Evolutionary conservation across 2,329 filamentous ascomycete species (phyloP), one percentile per base, ranked within the genome.

Genomic region (Thermothelomyces thermophilus): DNA sequence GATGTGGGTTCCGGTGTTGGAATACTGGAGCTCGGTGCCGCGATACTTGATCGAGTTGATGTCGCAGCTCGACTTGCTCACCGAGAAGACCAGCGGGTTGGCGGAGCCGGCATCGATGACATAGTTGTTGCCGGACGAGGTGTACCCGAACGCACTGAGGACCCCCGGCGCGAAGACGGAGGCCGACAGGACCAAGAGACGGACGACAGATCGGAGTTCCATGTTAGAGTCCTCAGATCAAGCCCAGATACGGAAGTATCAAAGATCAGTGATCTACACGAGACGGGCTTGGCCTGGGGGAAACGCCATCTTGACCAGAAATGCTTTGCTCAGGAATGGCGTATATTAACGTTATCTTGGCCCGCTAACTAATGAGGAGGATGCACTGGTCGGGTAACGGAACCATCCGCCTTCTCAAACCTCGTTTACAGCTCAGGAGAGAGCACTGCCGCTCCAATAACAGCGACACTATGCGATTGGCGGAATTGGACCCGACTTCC

Each of bases 21-120:
- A 54, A 56, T 79, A 77, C 63, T 84, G 82, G 7, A 81, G 71
- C 61, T 85, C 77, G 37, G 72, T 70, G 52, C 77, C 75, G 20
- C 76, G 74, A 60, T 74, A 84, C 47, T 74, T 73, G 62, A 85
- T 77, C 0, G 80, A 83, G 13, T 73, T 82, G 62, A 85, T 80
- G 57, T 84, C 82, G 56, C 81, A 83, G 61, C 68, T 82, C 14
- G 68, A 69, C 41, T 72, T 68, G 56, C 67, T 73, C 43, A 81
- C 71, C 3, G 72, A 73, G 55, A 80, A 74, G 33, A 73, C 63
- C 46, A 81, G 65, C 3, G 74, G 50, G 54, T 79, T 76, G 28
- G 67, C 50, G 10, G 70, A 73, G 35, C 70, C 73, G 43, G 74
- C 69, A 60, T 77, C 72, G 49, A 77, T 64, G 44, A 74, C 62